Base-by-base conservation (phyloP, 768 basidiomycete genomes). In the Candolleomyces aberdarensis region DNA sequence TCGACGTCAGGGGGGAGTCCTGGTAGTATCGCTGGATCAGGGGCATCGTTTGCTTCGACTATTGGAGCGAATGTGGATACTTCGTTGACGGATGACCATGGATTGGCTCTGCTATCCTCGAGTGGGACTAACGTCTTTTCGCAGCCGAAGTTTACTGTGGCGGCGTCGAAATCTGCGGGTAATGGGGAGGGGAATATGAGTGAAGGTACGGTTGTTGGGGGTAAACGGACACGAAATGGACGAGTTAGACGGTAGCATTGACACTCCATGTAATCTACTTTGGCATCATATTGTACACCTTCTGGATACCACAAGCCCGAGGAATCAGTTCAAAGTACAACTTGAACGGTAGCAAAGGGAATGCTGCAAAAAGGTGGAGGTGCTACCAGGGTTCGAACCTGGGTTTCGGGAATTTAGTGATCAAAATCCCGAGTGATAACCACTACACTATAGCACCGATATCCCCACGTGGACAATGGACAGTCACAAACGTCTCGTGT, bases 341-440 rank as follows among this genome's bases (percentile, higher is more conserved):
- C 41, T 43, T 8, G 9, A 54, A 32, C 10, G 32, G 10, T 54
- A 54, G 31, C 9, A 54, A 26, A 26, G 3, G 26, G 26, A 26
- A 26, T 26, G 26, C 26, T 3, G 26, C 26, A 56, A 56, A 56
- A 0, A 5, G 13, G 9, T 2, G 5, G 43, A 65, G 64, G 64
- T 58, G 64, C 59, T 65, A 65, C 64, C 64, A 65, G 64, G 64
- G 61, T 60, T 62, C 61, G 61, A 65, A 62, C 64, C 61, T 62
- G 64, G 64, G 61, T 65, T 65, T 62, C 64, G 64, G 64, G 64
- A 65, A 65, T 46, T 7, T 36, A 40, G 40, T 31, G 22, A 57
- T 65, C 64, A 65, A 65, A 65, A 65, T 65, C 64, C 64, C 64
- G 64, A 65, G 64, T 65, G 64, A 65, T 65, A 62, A 65, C 64